Evolutionary conservation across 495 filamentous ascomycete species (phyloP).

Genomic region (Baudoinia panamericana): DNA sequence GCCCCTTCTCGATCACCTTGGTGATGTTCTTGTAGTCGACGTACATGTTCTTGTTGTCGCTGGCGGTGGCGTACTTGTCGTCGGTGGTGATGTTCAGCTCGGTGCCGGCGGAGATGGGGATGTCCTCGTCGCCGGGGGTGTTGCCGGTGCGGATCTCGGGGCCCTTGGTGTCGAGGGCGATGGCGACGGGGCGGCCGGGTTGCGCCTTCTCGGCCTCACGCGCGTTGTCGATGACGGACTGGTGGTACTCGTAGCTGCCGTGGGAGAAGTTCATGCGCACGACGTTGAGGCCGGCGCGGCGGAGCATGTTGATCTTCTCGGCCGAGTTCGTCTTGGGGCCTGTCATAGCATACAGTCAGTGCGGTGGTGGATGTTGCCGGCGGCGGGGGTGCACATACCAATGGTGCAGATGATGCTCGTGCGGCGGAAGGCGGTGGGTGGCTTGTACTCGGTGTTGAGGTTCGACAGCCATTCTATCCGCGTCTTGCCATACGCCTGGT

Average conservation of each 20-base stretch:
- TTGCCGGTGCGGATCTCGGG: slow-evolving; percentile 97
- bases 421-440: slow-evolving; percentile 75
- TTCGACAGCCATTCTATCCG: slow-evolving; percentile 86
- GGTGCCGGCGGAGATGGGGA: slow-evolving; percentile 69
- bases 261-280: slow-evolving; percentile 99
- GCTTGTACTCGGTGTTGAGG: slow-evolving; percentile 65
- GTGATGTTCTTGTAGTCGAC: slow-evolving; percentile 99
- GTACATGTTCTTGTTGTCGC: slow-evolving; percentile 87
- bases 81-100: slow-evolving; percentile 94
- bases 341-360: slow-evolving; percentile 19
- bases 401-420: slow-evolving; percentile 99
- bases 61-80: slow-evolving; percentile 75
- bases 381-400: slow-evolving; percentile 38
- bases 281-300: slow-evolving; percentile 81
- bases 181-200: slow-evolving; percentile 77
- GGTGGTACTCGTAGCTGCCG: slow-evolving; percentile 89
- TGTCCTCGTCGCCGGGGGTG: slow-evolving; percentile 69
- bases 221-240: slow-evolving; percentile 92
- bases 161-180: slow-evolving; percentile 97
- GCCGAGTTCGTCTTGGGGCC: slow-evolving; percentile 96
- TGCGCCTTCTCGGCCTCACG: slow-evolving; percentile 64
- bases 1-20: slow-evolving; percentile 86
- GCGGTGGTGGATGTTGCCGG: background rate
- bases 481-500: slow-evolving; percentile 61
- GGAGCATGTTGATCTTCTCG: slow-evolving; percentile 87